Evolutionary conservation across 2,329 filamentous ascomycete species (phyloP), one percentile per base, ranked within the genome.

Genomic region (Verticillium nonalfalfae): DNA sequence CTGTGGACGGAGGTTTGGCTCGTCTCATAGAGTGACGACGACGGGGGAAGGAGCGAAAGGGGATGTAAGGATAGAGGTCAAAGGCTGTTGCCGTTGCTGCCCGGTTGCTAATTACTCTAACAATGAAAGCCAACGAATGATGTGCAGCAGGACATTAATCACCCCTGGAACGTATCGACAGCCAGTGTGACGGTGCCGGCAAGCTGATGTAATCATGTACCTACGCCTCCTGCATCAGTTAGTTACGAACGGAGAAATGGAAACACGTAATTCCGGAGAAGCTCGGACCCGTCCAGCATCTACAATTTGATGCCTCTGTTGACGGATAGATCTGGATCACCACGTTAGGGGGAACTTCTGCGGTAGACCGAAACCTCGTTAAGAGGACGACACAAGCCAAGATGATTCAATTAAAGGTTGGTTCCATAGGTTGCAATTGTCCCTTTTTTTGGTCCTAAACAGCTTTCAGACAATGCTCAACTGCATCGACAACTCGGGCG

Each of bases 401-500:
- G 69, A 98, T 97, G 91, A 96, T 96, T 78, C 92, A 95, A 85
- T 79, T 95, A 83, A 94, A 94, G 88, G 90, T 88, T 68, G 45
- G 62, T 26, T 63, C 40, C 4, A 1, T 14, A 14, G n/a, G 6
- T 2, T 36, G 9, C 1, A 15, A 13, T 4, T 1, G 13, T n/a
- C 1, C 31, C 33, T 3, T 7, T 2, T n/a, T 31, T 31, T 31
- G 26, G 4, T 31, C 26, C 57, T 56, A 13, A 60, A 36, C 0
- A 10, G 13, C 36, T 7, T 0, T 6, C 68, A 97, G 95, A 90
- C 93, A 74, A 92, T 99, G 86, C 86, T 99, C 71, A 97, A 95
- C 80, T 98, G 95, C 88, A 98, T 99, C 86, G 95, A 99, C 89
- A 99, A 97, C 83, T 98, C 95, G 67, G 95, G 95, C 74, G 95